A percentile compares a stretch with the other conserved stretches of the same genome.
Evolutionary conservation across 2,329 filamentous ascomycete species (phyloP).

Genomic region (Fusarium anthophilum): DNA sequence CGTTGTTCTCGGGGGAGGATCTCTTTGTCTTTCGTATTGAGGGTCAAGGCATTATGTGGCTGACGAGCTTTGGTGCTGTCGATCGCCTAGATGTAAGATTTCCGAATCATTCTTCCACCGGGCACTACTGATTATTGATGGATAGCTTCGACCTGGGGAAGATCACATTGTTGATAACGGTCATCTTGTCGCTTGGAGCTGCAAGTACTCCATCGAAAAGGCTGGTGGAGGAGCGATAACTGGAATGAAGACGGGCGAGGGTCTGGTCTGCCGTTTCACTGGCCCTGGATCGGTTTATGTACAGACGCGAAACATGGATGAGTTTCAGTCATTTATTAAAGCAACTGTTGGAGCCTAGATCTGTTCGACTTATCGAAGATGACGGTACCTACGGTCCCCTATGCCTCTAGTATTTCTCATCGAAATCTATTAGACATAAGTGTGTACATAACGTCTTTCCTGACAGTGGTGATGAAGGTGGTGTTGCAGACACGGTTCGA

Average conservation of each 20-base stretch:
- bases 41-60: background rate
- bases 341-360: background rate
- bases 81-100: background rate
- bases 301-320: background rate
- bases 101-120: rapidly evolving
- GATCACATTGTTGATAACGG: background rate
- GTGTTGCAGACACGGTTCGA: too few relatives aligned
- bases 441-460: background rate
- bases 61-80: background rate
- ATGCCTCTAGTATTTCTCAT: too few relatives aligned
- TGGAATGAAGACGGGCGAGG: background rate
- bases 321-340: background rate
- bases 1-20: background rate
- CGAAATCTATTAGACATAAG: too few relatives aligned
- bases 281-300: background rate
- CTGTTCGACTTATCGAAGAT: too few relatives aligned
- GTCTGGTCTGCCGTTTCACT: background rate
- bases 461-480: too few relatives aligned
- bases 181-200: background rate
- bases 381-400: too few relatives aligned
- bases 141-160: background rate
- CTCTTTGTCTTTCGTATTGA: background rate
- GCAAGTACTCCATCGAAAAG: background rate
- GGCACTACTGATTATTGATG: background rate
- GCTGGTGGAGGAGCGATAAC: background rate